Evolutionary conservation across 495 filamentous ascomycete genomes (phyloP).

Genomic region (Trichodelitschia bisporula): DNA sequence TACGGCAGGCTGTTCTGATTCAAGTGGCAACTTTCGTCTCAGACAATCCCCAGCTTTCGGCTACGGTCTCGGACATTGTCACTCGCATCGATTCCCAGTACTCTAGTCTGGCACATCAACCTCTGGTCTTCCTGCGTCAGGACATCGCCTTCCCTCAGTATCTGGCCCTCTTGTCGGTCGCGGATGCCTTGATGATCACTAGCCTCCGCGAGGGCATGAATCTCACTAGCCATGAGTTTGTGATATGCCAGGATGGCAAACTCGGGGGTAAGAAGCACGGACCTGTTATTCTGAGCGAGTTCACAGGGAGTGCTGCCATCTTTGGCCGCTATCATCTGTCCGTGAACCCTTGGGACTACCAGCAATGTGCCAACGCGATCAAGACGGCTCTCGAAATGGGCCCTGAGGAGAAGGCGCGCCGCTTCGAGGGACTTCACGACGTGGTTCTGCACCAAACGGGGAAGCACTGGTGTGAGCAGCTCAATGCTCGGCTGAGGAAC

Average conservation of each 20-base stretch:
- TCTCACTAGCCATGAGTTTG: conserved; percentile 72
- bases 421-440: conserved; percentile 51
- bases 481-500: conserved; percentile 37
- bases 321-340: conserved; percentile 53
- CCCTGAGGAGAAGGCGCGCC: conserved; percentile 39
- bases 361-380: conserved; percentile 62
- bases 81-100: conserved; percentile 75
- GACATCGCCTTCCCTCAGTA: conserved; percentile 81
- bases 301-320: conserved; percentile 71
- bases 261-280: conserved; percentile 49
- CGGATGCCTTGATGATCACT: conserved; percentile 78
- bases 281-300: conserved; percentile 76
- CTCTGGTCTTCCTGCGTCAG: conserved; percentile 83
- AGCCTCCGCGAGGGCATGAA: conserved; percentile 93
- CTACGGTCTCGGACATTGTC: conserved; percentile 73
- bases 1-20: conserved; percentile 45
- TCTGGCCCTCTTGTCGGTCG: conserved; percentile 63
- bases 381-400: conserved; percentile 53
- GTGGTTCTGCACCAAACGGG: conserved; percentile 62
- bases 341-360: conserved; percentile 87
- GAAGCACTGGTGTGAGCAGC: conserved; percentile 53
- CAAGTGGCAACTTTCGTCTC: conserved; percentile 79
- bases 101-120: conserved; percentile 70
- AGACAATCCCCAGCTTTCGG: conserved; percentile 64
- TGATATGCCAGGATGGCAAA: conserved; percentile 80